Evolutionary conservation across 768 basidiomycete species (phyloP), one percentile per base, ranked within the genome.

Genomic region (Kwoniella dendrophila): DNA sequence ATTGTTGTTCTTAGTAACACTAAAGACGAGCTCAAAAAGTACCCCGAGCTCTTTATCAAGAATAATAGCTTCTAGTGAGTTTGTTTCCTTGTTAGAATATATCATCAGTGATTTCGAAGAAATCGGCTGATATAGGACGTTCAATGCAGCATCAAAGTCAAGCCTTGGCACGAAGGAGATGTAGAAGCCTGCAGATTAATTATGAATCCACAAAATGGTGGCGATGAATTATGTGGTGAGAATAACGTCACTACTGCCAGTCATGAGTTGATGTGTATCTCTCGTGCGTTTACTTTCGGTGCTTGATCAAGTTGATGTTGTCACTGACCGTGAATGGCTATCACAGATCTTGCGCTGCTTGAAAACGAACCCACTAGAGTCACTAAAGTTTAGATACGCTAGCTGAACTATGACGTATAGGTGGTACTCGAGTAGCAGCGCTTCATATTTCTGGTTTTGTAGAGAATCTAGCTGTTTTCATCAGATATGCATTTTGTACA

Each of bases 51-150:
- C 16, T 6, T 50, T 10, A 16, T 20, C 48, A 29, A n/a, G n/a
- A 38, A 38, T n/a, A 11, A n/a, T 38, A 38, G n/a, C 36, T 38
- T 38, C 36, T 16, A 22, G 48, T 50, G 26, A 50, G 48, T 50
- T 10, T 11, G 30, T 30, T n/a, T n/a, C n/a, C n/a, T n/a, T n/a
- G n/a, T n/a, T n/a, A n/a, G 14, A 22, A 10, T 50, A 29, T 26
- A 24, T 5, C 24, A 8, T 8, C 2, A 10, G 26, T 5, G n/a
- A 29, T 50, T 20, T 16, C 5, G 29, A n/a, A 29, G 26, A 16
- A 30, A 2, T 50, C 24, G 30, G 11, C 12, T 50, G 48, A 50
- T 11, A 12, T 38, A n/a, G 11, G 36, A 12, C 2, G 11, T 38
- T 11, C 11, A 12, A 38, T n/a, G n/a, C n/a, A 38, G 36, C 36